Percentiles rank a stretch among this genome's conserved stretches.
Evolutionary conservation across 305 asterid genomes (phyloP).

Genomic region (Rubia tinctorum): DNA sequence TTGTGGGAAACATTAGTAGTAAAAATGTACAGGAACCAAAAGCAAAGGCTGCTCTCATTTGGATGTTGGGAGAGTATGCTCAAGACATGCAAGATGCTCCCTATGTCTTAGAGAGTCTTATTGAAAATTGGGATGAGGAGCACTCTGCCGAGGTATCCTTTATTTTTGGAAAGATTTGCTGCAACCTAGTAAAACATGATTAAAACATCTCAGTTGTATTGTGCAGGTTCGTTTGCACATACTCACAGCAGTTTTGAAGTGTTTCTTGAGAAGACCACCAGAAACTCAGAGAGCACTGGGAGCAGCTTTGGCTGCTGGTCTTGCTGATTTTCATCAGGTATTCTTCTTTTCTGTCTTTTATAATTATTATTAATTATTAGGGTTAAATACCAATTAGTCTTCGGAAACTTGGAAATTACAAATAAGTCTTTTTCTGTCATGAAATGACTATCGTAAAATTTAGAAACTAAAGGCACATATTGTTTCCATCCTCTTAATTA

Average conservation of each 20-base stretch:
- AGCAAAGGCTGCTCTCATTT: constrained; percentile 98
- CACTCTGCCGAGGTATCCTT: constrained; percentile 79
- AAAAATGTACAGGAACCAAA: constrained; percentile 93
- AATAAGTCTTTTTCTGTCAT: too few relatives aligned
- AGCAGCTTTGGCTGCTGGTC: constrained; percentile 91
- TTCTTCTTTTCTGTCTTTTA: constrained; percentile 12
- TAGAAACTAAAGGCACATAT: neutral
- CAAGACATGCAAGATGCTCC: constrained; percentile 99
- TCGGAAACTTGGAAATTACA: neutral
- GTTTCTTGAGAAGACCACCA: constrained; percentile 92
- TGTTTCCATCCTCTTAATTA: too few relatives aligned
- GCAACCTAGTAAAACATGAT: neutral
- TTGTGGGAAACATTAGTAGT: constrained; percentile 98
- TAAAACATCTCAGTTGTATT: constrained; percentile 20
- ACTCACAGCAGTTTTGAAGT: constrained; percentile 91
- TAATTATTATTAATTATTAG: neutral
- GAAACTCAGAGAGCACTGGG: constrained; percentile 93
- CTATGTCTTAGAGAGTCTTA: constrained; percentile 72
- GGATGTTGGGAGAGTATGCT: constrained; percentile 99
- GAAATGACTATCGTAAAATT: neutral
- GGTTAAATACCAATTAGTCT: too few relatives aligned
- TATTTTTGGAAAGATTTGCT: constrained; percentile 1
- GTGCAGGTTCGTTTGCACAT: constrained; percentile 92
- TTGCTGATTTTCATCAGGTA: constrained; percentile 99
- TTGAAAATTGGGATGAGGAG: constrained; percentile 98